Evolutionary conservation across 2,329 filamentous ascomycete species (phyloP).

Genomic region (Endothia cerciana): DNA sequence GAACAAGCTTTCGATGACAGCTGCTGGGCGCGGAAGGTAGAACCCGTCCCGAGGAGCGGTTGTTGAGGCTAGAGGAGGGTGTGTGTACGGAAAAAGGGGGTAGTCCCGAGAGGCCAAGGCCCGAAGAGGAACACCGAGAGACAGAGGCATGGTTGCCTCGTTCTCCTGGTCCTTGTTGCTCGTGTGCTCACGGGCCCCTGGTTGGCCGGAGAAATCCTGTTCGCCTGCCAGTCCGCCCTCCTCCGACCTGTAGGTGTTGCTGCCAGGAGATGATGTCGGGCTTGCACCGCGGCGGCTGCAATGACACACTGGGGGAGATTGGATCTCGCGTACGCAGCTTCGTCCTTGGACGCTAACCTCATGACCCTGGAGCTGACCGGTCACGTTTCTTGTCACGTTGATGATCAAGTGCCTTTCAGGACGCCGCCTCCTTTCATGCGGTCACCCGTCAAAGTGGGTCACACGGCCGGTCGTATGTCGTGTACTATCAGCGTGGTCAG

Average conservation of each 20-base stretch:
- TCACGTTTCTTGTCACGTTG: slow-evolving; percentile 30
- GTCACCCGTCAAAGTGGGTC: slow-evolving; percentile 22
- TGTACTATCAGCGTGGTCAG: slow-evolving; percentile 25
- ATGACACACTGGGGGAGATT: slow-evolving; percentile 28
- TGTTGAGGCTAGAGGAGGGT: slow-evolving; percentile 1
- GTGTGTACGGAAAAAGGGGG: not conserved
- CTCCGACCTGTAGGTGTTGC: slow-evolving; percentile 4
- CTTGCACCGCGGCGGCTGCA: slow-evolving; percentile 29
- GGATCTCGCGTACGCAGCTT: slow-evolving; percentile 23
- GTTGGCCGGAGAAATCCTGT: not conserved
- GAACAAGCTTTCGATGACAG: not conserved
- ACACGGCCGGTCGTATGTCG: slow-evolving; percentile 25
- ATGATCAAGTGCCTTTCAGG: slow-evolving; percentile 28
- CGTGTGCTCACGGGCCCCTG: slow-evolving; percentile 7
- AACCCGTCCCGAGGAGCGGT: not conserved
- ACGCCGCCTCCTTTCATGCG: slow-evolving; percentile 28
- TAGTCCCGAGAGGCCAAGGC: not conserved
- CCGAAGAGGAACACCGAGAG: slow-evolving; percentile 2
- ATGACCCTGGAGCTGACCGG: slow-evolving; percentile 25
- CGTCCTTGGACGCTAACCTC: slow-evolving; percentile 18
- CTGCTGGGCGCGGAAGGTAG: slow-evolving; percentile 11
- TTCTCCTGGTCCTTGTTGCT: slow-evolving; percentile 6
- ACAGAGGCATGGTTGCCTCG: slow-evolving; percentile 14
- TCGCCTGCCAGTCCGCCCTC: not conserved
- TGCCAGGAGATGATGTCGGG: slow-evolving; percentile 9